Percentiles rank a stretch among this genome's conserved stretches.
These are phyloP conservation scores for Aechmea fasciata DNA, from an alignment of 176 grass and related monocot genomes.

Conservation along the genomic window DNA sequence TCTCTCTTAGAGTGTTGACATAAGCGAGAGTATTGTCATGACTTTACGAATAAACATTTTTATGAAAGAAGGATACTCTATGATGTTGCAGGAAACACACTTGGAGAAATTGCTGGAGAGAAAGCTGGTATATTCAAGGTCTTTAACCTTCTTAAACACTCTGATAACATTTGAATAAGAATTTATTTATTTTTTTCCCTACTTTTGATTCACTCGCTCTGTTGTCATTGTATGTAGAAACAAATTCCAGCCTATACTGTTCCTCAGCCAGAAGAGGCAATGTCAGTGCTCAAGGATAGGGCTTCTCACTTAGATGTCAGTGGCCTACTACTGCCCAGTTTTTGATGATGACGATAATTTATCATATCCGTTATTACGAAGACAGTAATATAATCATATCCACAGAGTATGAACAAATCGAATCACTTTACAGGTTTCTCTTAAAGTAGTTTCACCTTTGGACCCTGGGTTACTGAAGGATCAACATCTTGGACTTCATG, in stretches of 20 bases:
- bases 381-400: not conserved
- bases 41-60: too few species aligned
- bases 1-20: too few species aligned
- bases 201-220: not conserved
- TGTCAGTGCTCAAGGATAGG: constrained; percentile 51
- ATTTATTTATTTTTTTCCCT: not conserved
- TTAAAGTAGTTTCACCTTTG: constrained; percentile 62
- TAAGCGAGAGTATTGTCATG: too few species aligned
- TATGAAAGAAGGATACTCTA: not conserved
- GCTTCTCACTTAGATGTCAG: constrained; percentile 89
- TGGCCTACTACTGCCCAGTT: not conserved
- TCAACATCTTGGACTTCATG: constrained; percentile 64
- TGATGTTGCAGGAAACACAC: constrained; percentile 48
- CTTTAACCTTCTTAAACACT: not conserved
- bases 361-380: not conserved
- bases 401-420: not conserved
- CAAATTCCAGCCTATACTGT: constrained; percentile 59
- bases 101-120: constrained; percentile 68
- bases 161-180: not conserved
- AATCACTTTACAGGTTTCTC: constrained; percentile 39
- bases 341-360: not conserved
- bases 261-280: constrained; percentile 79
- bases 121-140: constrained; percentile 89
- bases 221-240: constrained; percentile 42
- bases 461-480: constrained; percentile 49